Base-by-base conservation (phyloP, 176 grass and related monocot genomes). In the Zea mays region DNA sequence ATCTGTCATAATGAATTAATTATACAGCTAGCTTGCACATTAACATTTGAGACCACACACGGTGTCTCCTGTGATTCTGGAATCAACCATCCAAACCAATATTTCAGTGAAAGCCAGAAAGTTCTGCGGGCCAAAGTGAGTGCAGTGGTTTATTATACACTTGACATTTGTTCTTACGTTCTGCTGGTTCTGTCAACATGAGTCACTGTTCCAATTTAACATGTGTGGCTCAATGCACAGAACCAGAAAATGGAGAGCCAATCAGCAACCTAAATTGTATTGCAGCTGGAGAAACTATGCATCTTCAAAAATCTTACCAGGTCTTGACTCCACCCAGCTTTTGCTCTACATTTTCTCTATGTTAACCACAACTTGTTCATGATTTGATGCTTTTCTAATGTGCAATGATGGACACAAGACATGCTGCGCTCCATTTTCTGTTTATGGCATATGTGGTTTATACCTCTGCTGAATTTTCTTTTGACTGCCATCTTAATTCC, bases 61-160 rank as follows among this genome's bases (percentile, higher is more conserved):
- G 85, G 69, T 72, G 56, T 93, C 74, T 87, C 96, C 10, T 99
- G 92, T 76, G 96, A 95, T 75, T 87, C 77, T 34, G 96, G 96
- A 61, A 95, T 99, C 65, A 99, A 99, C 72, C 96, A 99, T 90
- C 96, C 96, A 73, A 99, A 99, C 81, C 96, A 99, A 39, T 99
- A 90, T 87, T 93, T 99, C 76, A 90, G 86, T 20, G 81, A 90
- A 71, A 95, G 96, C 65, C 92, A 82, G 79, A 99, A 99, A 88
- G 47, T 89, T 45, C 52, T 88, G 34, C 81, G 86, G 54, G 79
- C 54, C 13, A 93, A 88, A 82, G 96, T 99, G 63, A 73, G 78
- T 77, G 51, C 47, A 65, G 41, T 42, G 52, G 64, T 51, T 81
- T 37, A 71, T 76, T 73, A 34, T 69, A 55, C 43, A 44, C 35